Conservation (phyloP, 1,284 basidiomycete species). For the Moesziomyces antarcticus region DNA sequence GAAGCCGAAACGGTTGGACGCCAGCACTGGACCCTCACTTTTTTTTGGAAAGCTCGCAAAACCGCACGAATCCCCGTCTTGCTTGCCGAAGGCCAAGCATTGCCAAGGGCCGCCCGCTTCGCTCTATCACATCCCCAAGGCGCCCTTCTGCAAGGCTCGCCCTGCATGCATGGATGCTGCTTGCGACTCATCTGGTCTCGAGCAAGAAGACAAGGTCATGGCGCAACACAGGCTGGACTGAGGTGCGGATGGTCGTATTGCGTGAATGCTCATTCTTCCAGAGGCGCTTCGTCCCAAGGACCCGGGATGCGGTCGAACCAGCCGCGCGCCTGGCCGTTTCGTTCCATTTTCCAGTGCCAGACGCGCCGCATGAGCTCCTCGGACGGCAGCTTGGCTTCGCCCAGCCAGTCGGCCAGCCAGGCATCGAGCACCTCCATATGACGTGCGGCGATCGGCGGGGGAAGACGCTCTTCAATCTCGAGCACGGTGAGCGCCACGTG, state of each 20-base stretch:
- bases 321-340: conserved; percentile 20
- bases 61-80: neutral
- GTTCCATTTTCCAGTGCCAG: conserved; percentile 41
- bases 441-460: conserved; percentile 24
- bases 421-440: conserved; percentile 32
- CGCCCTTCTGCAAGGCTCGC: too few species aligned
- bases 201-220: too few species aligned
- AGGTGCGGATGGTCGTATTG: too few species aligned
- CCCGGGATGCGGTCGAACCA: conserved; percentile 26
- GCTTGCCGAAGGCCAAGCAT: neutral
- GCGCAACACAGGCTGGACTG: too few species aligned
- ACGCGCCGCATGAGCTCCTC: conserved; percentile 19
- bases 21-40: too few species aligned
- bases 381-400: conserved; percentile 13
- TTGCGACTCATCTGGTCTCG: too few species aligned
- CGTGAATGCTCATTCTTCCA: neutral
- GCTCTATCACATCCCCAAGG: too few species aligned
- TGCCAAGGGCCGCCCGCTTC: neutral
- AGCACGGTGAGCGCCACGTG: conserved; percentile 33
- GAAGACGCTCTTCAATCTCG: conserved; percentile 35
- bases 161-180: too few species aligned
- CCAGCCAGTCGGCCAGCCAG: conserved; percentile 30
- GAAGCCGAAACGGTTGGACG: too few species aligned
- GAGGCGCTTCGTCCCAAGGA: neutral
- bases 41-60: neutral